These are phyloP conservation scores for Cutaneotrichosporon sp. DNA, from an alignment of 1,284 basidiomycete species.

Conservation along the genomic window DNA sequence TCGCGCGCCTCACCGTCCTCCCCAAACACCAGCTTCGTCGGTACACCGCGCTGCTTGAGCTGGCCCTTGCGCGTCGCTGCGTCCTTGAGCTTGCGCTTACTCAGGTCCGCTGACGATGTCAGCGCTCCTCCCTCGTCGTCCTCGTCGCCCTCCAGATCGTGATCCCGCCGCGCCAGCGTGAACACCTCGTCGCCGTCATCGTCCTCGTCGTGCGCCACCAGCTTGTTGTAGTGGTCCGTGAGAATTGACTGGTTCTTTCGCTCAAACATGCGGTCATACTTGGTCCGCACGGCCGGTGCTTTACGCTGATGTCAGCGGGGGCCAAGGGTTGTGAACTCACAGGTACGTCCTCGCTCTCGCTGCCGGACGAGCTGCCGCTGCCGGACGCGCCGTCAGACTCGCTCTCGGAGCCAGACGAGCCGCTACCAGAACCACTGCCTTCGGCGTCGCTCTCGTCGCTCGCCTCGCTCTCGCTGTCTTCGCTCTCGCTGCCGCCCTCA, in stretches of 20 bases:
- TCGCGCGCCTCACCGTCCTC: conserved; percentile 74
- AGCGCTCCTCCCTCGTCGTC: conserved; percentile 41
- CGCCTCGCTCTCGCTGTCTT: conserved; percentile 18
- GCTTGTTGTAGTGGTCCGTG: conserved; percentile 83
- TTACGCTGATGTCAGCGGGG: conserved; percentile 1
- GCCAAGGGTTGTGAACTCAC: background rate
- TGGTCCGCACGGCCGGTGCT: conserved; percentile 64
- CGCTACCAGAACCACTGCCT: too few relatives aligned
- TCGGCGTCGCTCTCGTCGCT: conserved; percentile 17
- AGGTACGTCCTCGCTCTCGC: background rate
- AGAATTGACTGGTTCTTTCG: conserved; percentile 92
- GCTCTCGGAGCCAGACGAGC: conserved; percentile 3
- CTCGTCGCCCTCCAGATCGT: conserved; percentile 55
- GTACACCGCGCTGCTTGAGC: conserved; percentile 59
- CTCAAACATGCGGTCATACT: conserved; percentile 98
- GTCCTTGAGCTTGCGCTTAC: conserved; percentile 63
- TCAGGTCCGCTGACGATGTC: conserved; percentile 48
- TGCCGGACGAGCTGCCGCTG: background rate
- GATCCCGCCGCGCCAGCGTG: conserved; percentile 84
- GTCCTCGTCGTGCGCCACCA: conserved; percentile 64
- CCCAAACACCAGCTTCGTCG: conserved; percentile 70
- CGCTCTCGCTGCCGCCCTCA: conserved; percentile 23
- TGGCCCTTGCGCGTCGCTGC: conserved; percentile 71
- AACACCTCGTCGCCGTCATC: conserved; percentile 67
- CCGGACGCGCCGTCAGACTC: background rate